Base-by-base conservation (phyloP, 2,329 filamentous ascomycete species). In the Colletotrichum abscissum region DNA sequence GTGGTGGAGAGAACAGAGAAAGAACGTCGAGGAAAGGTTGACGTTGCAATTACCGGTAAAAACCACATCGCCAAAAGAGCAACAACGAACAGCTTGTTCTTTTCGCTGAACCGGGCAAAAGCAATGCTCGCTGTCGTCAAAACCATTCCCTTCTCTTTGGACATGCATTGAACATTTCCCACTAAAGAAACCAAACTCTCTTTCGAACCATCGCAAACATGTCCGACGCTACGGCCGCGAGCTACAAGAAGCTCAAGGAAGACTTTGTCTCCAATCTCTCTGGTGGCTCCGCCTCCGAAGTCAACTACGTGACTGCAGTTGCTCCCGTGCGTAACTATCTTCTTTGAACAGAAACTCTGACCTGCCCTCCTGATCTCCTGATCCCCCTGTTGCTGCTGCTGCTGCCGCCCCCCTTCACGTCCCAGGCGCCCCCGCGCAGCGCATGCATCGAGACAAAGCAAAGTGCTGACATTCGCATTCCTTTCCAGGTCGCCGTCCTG, bases 181-280 rank as follows among this genome's bases (percentile, higher is more conserved):
- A 49, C 19, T 30, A 24, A 24, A 52, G 28, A 52, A 35, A 19
- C 30, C 33, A 33, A 59, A 16, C 35, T 22, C 42, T 63, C 46
- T 63, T 55, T 54, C 22, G 55, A 64, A 7, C 22, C 24, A 33
- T 72, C 67, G 56, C 70, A 65, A 73, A 70, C 76, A 86, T 86
- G 81, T 81, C 84, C 74, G 78, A 79, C 76, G 62, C 80, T 42
- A 68, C 74, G 54, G 57, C 85, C 59, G 82, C 83, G 72, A 92
- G 88, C 83, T 98, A 98, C 87, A 99, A 98, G 85, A 90, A 93
- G 79, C 88, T 93, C 77, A 99, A 99, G 86, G 95, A 97, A 87
- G 95, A 95, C 80, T 98, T 98, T 82, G 97, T 99, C 79, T 98
- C 96, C 67, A 94, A 95, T 81, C 90, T 98, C 35, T 92, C 93